A percentile compares a stretch with the other conserved stretches of the same genome.
These are phyloP conservation scores for Sequoia sempervirens DNA, from an alignment of 75 land plant genomes.

Conservation along the genomic window DNA sequence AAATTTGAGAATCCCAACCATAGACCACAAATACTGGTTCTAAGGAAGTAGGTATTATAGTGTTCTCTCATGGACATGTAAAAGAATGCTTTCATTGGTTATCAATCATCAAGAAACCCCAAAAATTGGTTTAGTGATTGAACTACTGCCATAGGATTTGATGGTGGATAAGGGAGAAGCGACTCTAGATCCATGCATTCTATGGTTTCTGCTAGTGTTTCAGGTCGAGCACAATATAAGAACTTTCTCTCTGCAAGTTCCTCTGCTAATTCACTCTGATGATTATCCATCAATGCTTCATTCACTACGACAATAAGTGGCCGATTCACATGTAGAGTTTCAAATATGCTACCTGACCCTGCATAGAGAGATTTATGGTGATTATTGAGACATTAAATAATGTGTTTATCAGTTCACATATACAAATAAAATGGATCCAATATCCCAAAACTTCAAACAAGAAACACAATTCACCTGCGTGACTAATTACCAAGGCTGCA, in stretches of 20 bases:
- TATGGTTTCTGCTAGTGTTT: conserved; percentile 46
- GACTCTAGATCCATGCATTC: conserved; percentile 53
- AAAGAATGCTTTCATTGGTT: not conserved
- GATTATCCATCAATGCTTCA: conserved; percentile 96
- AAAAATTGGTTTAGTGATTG: conserved; percentile 61
- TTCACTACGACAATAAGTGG: conserved; percentile 92
- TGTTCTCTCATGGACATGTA: not conserved
- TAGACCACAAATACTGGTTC: not conserved
- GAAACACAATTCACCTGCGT: conserved; percentile 63
- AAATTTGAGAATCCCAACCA: not conserved
- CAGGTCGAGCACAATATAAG: conserved; percentile 75
- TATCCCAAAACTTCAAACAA: not conserved
- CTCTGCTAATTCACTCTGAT: conserved; percentile 87
- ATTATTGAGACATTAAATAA: not conserved
- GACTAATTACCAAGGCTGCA: conserved; percentile 86
- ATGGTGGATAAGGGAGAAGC: conserved; percentile 70
- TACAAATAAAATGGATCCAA: not conserved
- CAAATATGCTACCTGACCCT: conserved; percentile 94
- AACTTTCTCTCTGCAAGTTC: conserved; percentile 79
- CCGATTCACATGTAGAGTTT: conserved; percentile 60
- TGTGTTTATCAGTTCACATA: not conserved
- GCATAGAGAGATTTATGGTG: not conserved
- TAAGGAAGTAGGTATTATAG: not conserved
- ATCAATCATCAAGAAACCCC: conserved; percentile 48
- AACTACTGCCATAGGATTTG: conserved; percentile 59